Evolutionary conservation across 2,329 filamentous ascomycete genomes (phyloP).

Genomic region (Juglanconis sp.): DNA sequence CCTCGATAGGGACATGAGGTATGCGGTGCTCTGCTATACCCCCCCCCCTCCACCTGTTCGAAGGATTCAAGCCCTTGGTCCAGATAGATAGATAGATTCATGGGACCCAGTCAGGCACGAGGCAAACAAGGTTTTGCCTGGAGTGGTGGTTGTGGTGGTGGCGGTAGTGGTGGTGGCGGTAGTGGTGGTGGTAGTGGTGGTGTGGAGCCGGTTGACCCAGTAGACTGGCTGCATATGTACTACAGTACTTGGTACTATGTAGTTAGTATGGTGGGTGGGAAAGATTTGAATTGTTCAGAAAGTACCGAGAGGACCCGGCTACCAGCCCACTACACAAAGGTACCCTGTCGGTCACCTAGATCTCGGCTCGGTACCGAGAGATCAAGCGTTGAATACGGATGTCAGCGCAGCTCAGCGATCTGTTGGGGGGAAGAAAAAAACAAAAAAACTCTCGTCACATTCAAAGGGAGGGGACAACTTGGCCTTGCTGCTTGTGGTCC

Average conservation of each 20-base stretch:
- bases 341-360: slow-evolving; percentile 8
- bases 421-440: not conserved
- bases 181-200: not conserved
- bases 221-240: not conserved
- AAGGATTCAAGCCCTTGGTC: slow-evolving; percentile 2
- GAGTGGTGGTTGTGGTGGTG: not conserved
- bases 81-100: not conserved
- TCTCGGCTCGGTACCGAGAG: slow-evolving; percentile 13
- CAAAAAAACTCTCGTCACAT: too few species aligned
- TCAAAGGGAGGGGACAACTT: not conserved
- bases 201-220: not conserved
- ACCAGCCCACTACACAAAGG: not conserved
- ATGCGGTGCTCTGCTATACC: not conserved
- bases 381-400: not conserved
- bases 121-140: not conserved
- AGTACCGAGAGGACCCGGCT: not conserved
- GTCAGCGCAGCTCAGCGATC: not conserved
- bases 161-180: not conserved
- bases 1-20: not conserved
- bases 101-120: not conserved
- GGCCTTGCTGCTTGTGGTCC: not conserved
- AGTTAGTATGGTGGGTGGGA: not conserved
- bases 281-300: not conserved
- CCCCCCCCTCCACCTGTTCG: not conserved
- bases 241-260: too few species aligned